Evolutionary conservation across 345 rosid genomes (phyloP), one percentile per base, ranked within the genome.

Genomic region (Salix arbutifolia): DNA sequence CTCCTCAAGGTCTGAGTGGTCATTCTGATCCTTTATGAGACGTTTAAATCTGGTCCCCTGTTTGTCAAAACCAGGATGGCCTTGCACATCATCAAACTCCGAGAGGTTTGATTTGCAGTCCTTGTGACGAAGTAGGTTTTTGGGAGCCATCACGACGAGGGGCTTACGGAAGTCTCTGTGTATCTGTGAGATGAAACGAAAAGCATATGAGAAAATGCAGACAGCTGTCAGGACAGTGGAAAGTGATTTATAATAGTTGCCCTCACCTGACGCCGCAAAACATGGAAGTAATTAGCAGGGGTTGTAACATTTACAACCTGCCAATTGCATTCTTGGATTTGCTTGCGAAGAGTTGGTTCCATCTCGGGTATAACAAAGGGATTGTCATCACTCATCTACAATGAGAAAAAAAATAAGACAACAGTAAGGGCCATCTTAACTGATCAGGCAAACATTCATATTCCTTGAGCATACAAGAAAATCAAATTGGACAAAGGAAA

Each of bases 11-110:
- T 88, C 86, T 74, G 95, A 89, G 83, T 89, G 98, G 60, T 87
- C 88, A 48, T 83, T 92, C 82, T 91, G 92, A 81, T 94, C 98
- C 87, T 92, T 92, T 78, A 94, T 91, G 6, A 94, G 91, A 23
- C 97, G 85, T 86, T 94, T 94, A 77, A 94, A 94, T 79, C 98
- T 85, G 52, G 98, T 94, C 65, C 98, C 98, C 76, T 94, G 98
- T 72, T 92, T 94, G 86, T 94, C 98, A 74, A 92, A 94, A 64
- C 98, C 97, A 23, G 97, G 90, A 80, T 94, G 97, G 50, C 97
- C 97, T 90, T 92, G 89, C 23, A 90, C 97, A 83, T 94, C 97
- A 80, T 92, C 98, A 81, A 94, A 92, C 86, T 94, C 97, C 0
- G 95, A 91, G 46, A 94, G 89, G 82, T 94, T 94, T 74, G 98